A percentile compares a stretch with the other conserved stretches of the same genome.
phyloP scores from a whole-genome alignment of 306 rosid genomes.

The Rosa multiflora region DNA sequence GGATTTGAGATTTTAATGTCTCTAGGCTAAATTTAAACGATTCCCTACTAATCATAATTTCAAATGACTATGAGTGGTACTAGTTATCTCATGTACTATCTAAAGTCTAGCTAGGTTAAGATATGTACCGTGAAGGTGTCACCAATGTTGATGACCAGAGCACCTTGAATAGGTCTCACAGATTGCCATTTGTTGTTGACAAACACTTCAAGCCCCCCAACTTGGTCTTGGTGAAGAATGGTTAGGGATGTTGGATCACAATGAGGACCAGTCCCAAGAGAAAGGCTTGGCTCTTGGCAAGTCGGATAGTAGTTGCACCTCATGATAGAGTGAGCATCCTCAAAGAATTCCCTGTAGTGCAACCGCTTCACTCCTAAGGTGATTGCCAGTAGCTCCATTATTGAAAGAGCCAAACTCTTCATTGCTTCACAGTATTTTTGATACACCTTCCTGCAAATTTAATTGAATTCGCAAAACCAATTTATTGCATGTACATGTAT shows the following conservation, averaged over 20 bases:
- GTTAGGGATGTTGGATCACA: slow-evolving; percentile 79
- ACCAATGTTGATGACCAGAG: slow-evolving; percentile 71
- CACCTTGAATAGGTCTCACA: slow-evolving; percentile 46
- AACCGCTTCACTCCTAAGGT: slow-evolving; percentile 57
- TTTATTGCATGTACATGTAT: background rate
- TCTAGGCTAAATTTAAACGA: too few relatives aligned
- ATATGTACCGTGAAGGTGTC: slow-evolving; percentile 57
- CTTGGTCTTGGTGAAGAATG: slow-evolving; percentile 70
- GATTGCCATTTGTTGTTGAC: slow-evolving; percentile 51
- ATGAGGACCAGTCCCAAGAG: slow-evolving; percentile 79
- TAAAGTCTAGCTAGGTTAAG: background rate
- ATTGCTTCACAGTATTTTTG: slow-evolving; percentile 64
- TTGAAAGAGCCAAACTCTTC: slow-evolving; percentile 47
- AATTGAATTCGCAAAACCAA: background rate
- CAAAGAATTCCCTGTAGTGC: slow-evolving; percentile 48
- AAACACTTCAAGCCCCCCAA: slow-evolving; percentile 74
- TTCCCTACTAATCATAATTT: too few relatives aligned
- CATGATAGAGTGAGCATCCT: slow-evolving; percentile 59
- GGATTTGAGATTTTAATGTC: too few relatives aligned
- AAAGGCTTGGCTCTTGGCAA: slow-evolving; percentile 46
- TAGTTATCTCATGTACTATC: too few relatives aligned
- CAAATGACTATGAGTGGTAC: too few relatives aligned
- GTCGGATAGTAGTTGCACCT: slow-evolving; percentile 77
- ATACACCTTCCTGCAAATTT: slow-evolving; percentile 35
- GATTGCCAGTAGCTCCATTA: slow-evolving; percentile 60